phyloP scores from a whole-genome alignment of 345 rosid genomes.

The Linum lewisii region DNA sequence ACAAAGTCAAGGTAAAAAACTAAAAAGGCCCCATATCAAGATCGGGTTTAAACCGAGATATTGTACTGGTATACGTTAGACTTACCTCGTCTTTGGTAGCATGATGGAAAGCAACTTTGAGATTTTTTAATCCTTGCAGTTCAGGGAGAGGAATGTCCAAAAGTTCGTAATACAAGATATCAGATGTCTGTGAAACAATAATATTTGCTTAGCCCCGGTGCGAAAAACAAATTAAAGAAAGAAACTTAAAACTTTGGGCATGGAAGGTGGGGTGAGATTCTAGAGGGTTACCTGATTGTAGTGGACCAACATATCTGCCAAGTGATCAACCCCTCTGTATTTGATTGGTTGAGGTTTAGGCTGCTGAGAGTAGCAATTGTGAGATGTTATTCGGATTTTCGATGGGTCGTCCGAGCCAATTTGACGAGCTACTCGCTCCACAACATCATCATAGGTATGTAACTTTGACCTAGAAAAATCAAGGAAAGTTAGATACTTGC shows the following conservation, averaged over 20 bases:
- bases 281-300: constrained; percentile 61
- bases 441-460: constrained; percentile 89
- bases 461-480: constrained; percentile 58
- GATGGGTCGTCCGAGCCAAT: constrained; percentile 84
- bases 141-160: constrained; percentile 97
- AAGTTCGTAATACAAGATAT: constrained; percentile 88
- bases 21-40: constrained; percentile 6
- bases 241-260: neutral
- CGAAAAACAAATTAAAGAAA: neutral
- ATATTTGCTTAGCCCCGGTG: neutral
- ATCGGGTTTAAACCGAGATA: too few relatives aligned
- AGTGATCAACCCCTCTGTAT: constrained; percentile 78
- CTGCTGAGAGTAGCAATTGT: constrained; percentile 98
- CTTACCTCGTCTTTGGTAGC: constrained; percentile 80
- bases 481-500: neutral
- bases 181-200: constrained; percentile 47
- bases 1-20: constrained; percentile 13
- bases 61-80: neutral
- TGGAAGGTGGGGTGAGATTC: neutral
- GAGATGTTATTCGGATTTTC: constrained; percentile 86
- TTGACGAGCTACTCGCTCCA: constrained; percentile 72
- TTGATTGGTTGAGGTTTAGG: constrained; percentile 96
- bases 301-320: constrained; percentile 85
- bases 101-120: constrained; percentile 78
- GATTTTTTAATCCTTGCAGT: constrained; percentile 77